Base-by-base conservation (phyloP, 179 eudicot species). In the Amaranthus tricolor region DNA sequence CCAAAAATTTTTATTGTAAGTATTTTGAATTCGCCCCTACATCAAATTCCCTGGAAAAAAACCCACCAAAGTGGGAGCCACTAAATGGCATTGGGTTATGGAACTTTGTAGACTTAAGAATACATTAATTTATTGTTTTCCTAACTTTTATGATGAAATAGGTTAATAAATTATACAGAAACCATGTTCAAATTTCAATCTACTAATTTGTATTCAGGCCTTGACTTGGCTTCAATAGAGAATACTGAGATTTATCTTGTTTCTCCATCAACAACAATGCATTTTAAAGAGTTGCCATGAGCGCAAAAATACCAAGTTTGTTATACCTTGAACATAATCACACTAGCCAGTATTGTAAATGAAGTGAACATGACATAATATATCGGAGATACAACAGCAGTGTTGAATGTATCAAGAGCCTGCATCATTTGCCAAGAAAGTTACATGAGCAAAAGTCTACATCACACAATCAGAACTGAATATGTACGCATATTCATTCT, bases 311-410 rank as follows among this genome's bases (percentile, higher is more conserved):
- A 44, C 17, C 16, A 60, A 51, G 44, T 13, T 69, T 62, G 45
- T 57, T 65, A 63, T 84, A 89, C 93, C 93, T 89, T 89, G 79
- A 89, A 89, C 93, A 89, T 89, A 77, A 89, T 89, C 51, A 89
- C 90, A 59, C 93, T 89, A 57, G 93, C 93, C 85, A 89, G 62
- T 66, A 89, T 89, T 5, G 93, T 89, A 56, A 87, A 83, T 49
- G 93, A 79, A 65, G 93, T 89, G 80, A 89, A 89, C 93, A 89
- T 89, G 75, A 89, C 90, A 74, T 87, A 89, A 78, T 89, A 89
- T 71, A 89, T 89, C 20, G 93, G 93, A 50, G 93, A 89, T 79
- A 88, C 92, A 67, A 88, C 89, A n/a, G 89, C 92, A 49, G 92
- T 88, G 73, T 88, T 88, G 82, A 86, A 88, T 43, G 90, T 88